A percentile compares a stretch with the other conserved stretches of the same genome.
phyloP scores from a whole-genome alignment of 805 yeast species.

The Candida manassasensis region DNA sequence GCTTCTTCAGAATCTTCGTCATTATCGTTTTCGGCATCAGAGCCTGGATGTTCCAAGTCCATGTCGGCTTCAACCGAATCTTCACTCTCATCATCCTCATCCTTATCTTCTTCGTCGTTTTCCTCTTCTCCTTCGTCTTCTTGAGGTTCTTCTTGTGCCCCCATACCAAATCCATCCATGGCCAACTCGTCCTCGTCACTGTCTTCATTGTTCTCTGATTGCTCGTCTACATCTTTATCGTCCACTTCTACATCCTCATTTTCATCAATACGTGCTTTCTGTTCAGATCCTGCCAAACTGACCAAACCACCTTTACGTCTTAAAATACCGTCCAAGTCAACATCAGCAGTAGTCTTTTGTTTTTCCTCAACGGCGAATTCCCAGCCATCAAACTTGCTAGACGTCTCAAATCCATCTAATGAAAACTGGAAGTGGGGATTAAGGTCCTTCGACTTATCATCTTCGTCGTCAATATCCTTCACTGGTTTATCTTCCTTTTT shows the following conservation, averaged over 20 bases:
- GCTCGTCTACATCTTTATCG: constrained; percentile 32
- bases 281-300: constrained; percentile 43
- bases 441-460: constrained; percentile 46
- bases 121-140: constrained; percentile 27
- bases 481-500: constrained; percentile 12
- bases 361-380: constrained; percentile 56
- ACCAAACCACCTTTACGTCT: constrained; percentile 76
- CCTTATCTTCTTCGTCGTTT: constrained; percentile 16
- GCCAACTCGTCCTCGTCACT: constrained; percentile 39
- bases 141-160: constrained; percentile 37
- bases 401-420: constrained; percentile 51
- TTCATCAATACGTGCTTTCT: constrained; percentile 16
- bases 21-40: constrained; percentile 29
- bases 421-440: constrained; percentile 74
- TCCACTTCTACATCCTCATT: constrained; percentile 23
- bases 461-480: constrained; percentile 15
- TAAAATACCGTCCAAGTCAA: constrained; percentile 54
- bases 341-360: constrained; percentile 42
- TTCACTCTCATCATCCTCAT: constrained; percentile 36
- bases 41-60: constrained; percentile 27
- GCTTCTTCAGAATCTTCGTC: constrained; percentile 74
- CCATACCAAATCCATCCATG: constrained; percentile 45
- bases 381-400: constrained; percentile 69
- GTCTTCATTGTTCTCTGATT: constrained; percentile 22
- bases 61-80: constrained; percentile 24